These are phyloP conservation scores for Ilex paraguariensis DNA, from an alignment of 305 asterid species.

Conservation along the genomic window DNA sequence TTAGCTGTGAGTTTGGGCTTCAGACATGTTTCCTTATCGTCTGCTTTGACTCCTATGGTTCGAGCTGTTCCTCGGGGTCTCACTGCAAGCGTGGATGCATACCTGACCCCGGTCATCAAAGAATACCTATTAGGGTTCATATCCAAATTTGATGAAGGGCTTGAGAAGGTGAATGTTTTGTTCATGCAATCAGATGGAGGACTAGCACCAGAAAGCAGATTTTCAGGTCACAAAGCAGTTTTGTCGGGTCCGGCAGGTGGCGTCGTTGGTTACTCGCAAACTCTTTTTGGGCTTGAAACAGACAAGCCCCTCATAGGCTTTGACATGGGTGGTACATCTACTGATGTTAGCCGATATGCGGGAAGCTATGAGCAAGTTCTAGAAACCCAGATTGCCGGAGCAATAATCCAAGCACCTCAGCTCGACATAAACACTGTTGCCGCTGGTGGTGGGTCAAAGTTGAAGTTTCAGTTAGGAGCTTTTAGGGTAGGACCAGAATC, in stretches of 20 bases:
- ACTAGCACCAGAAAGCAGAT: constrained; percentile 87
- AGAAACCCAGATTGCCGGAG: constrained; percentile 91
- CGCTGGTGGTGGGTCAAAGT: constrained; percentile 97
- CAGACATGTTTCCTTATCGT: constrained; percentile 85
- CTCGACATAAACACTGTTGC: constrained; percentile 97
- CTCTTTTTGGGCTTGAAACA: constrained; percentile 78
- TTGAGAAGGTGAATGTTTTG: constrained; percentile 63
- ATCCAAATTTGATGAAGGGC: constrained; percentile 81
- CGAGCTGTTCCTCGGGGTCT: constrained; percentile 98
- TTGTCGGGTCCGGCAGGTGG: constrained; percentile 99
- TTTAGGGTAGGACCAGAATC: constrained; percentile 98
- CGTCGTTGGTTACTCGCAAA: constrained; percentile 95
- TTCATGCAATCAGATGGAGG: constrained; percentile 99
- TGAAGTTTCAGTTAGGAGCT: constrained; percentile 89
- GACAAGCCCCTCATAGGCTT: constrained; percentile 92
- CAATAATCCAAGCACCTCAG: constrained; percentile 97
- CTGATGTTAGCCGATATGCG: constrained; percentile 96
- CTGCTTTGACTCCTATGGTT: constrained; percentile 95
- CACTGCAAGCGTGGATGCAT: constrained; percentile 96
- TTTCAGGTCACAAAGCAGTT: constrained; percentile 98
- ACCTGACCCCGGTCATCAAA: constrained; percentile 89
- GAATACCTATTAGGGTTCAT: constrained; percentile 88
- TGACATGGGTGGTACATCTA: constrained; percentile 99
- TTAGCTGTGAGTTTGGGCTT: constrained; percentile 83
- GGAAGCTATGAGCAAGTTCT: constrained; percentile 89